Conservation (phyloP, 1,139 yeast genomes). For the Maudiozyma humilis region DNA sequence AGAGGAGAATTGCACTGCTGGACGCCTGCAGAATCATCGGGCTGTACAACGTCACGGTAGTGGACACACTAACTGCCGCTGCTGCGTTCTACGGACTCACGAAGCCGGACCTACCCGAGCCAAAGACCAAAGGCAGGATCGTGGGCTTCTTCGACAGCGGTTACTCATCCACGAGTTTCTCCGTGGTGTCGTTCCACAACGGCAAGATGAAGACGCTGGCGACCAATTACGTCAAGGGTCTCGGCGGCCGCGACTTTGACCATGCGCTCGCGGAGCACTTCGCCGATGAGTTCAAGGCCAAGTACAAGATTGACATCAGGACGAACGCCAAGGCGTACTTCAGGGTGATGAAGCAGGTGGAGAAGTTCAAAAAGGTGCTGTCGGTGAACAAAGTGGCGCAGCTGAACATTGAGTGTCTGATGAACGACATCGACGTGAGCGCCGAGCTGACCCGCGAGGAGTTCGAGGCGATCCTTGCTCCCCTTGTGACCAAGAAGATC, state of each 20-base stretch:
- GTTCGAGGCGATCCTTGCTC: conserved; percentile 78
- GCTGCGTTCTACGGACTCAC: conserved; percentile 98
- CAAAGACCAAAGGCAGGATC: conserved; percentile 48
- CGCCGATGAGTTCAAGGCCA: conserved; percentile 79
- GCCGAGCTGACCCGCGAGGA: conserved; percentile 84
- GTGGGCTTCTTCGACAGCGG: conserved; percentile 95
- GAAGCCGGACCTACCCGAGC: conserved; percentile 86
- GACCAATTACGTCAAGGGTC: conserved; percentile 84
- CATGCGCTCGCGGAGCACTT: conserved; percentile 86
- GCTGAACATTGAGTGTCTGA: conserved; percentile 85
- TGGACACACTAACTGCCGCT: conserved; percentile 95
- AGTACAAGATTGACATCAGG: conserved; percentile 85
- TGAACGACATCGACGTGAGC: conserved; percentile 94
- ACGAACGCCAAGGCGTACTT: conserved; percentile 89
- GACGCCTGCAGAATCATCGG: conserved; percentile 96
- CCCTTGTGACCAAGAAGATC: conserved; percentile 61
- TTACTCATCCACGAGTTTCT: conserved; percentile 86
- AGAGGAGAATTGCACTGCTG: conserved; percentile 90
- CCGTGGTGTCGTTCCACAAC: conserved; percentile 83
- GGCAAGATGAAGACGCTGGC: conserved; percentile 92
- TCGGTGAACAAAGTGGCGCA: conserved; percentile 95
- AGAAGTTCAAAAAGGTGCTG: conserved; percentile 86
- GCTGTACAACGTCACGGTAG: conserved; percentile 92
- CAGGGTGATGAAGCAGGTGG: conserved; percentile 85
- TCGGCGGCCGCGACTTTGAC: conserved; percentile 97